A percentile compares a stretch with the other conserved stretches of the same genome.
These are phyloP conservation scores for Saccharomycopsis javanensis DNA, from an alignment of 805 yeast genomes.

Conservation along the genomic window DNA sequence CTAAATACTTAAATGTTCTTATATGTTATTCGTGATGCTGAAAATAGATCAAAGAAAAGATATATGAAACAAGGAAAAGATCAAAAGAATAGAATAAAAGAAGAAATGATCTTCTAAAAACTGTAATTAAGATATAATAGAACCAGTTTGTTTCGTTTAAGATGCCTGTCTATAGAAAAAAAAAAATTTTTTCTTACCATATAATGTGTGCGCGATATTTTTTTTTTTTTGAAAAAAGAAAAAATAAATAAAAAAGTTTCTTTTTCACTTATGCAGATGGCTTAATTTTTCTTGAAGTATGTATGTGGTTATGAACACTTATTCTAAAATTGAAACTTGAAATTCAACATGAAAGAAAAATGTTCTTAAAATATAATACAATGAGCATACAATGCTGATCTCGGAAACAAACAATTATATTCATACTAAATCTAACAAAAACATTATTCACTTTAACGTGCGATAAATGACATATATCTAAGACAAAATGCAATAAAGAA, in stretches of 20 bases:
- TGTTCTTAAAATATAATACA: background rate
- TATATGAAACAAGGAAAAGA: background rate
- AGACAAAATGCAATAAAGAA: no score
- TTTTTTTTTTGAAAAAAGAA: background rate
- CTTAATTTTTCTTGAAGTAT: background rate
- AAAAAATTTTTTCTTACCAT: background rate
- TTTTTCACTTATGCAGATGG: background rate
- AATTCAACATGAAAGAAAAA: background rate
- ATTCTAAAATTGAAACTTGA: background rate
- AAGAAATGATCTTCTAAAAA: background rate
- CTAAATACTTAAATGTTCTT: no score
- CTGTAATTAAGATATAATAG: no score
- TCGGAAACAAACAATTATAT: no score
- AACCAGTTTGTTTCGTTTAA: background rate
- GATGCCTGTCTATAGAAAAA: background rate
- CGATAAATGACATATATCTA: no score
- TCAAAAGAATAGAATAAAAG: background rate
- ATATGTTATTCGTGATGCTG: no score
- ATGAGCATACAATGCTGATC: no score
- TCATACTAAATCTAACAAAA: no score
- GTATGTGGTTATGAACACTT: background rate
- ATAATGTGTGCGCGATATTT: background rate
- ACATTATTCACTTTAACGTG: no score
- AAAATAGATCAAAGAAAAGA: background rate
- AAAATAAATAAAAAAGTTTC: background rate